These are phyloP conservation scores for Aspergillus phoenicis DNA, from an alignment of 2,329 filamentous ascomycete genomes.

Conservation along the genomic window DNA sequence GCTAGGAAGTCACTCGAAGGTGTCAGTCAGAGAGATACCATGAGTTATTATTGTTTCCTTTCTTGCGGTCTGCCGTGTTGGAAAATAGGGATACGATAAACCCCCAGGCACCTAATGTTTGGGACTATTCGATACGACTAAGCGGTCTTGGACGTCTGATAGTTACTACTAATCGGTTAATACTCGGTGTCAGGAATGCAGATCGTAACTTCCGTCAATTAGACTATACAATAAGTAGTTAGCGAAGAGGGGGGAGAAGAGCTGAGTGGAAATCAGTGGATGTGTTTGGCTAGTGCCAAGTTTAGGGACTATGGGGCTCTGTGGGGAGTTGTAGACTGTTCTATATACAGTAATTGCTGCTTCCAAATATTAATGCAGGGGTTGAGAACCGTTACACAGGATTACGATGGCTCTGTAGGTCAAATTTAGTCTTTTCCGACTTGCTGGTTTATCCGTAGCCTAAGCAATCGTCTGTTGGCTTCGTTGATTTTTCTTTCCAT, in stretches of 20 bases:
- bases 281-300: too few species aligned
- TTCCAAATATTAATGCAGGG: too few species aligned
- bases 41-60: neutral
- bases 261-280: neutral
- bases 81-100: neutral
- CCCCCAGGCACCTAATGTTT: neutral
- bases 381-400: too few species aligned
- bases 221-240: neutral
- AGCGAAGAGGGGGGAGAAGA: neutral
- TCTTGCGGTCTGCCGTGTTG: neutral
- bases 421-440: too few species aligned
- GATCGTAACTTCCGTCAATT: neutral
- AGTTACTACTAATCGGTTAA: neutral
- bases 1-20: neutral
- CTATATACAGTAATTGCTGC: too few species aligned
- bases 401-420: too few species aligned
- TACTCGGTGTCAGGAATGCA: neutral
- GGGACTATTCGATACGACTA: neutral
- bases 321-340: too few species aligned
- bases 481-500: too few species aligned
- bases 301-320: too few species aligned
- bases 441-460: too few species aligned
- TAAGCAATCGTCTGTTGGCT: too few species aligned
- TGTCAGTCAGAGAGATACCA: too few species aligned
- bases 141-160: neutral